phyloP scores from a whole-genome alignment of 2,329 filamentous ascomycete species.

The Tricladium varicosporioides region DNA sequence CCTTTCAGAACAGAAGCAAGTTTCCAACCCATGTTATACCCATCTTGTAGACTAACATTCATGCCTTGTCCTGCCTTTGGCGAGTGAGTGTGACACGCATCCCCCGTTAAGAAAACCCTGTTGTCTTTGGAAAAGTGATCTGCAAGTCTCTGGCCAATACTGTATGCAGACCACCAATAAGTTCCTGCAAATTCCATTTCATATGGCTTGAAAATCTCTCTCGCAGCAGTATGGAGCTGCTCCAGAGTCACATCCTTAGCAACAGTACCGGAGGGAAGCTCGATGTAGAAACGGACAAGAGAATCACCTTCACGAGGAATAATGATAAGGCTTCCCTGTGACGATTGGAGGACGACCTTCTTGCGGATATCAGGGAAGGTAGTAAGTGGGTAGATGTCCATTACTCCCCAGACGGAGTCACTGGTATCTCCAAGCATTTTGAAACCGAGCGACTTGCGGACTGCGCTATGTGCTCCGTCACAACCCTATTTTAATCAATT shows the following conservation, averaged over 20 bases:
- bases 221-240: constrained; percentile 51
- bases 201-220: constrained; percentile 32
- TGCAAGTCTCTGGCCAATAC: constrained; percentile 58
- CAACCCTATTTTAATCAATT: constrained; percentile 51
- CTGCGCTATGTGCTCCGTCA: constrained; percentile 49
- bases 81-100: constrained; percentile 59
- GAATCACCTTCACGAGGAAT: constrained; percentile 63
- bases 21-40: constrained; percentile 62
- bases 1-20: constrained; percentile 48
- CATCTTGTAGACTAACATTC: constrained; percentile 57
- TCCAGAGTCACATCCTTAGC: constrained; percentile 53
- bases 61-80: constrained; percentile 63
- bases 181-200: constrained; percentile 22
- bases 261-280: constrained; percentile 49
- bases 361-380: constrained; percentile 62
- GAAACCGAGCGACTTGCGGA: constrained; percentile 41
- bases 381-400: constrained; percentile 54
- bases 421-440: constrained; percentile 58
- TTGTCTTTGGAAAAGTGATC: constrained; percentile 54
- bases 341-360: constrained; percentile 52
- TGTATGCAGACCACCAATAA: constrained; percentile 57
- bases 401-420: constrained; percentile 57
- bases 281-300: constrained; percentile 56
- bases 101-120: constrained; percentile 53
- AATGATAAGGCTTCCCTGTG: constrained; percentile 54